Percentiles rank a stretch among this genome's conserved stretches.
Conservation (phyloP, 2,329 filamentous ascomycete genomes). For the Pseudogymnoascus sp. region DNA sequence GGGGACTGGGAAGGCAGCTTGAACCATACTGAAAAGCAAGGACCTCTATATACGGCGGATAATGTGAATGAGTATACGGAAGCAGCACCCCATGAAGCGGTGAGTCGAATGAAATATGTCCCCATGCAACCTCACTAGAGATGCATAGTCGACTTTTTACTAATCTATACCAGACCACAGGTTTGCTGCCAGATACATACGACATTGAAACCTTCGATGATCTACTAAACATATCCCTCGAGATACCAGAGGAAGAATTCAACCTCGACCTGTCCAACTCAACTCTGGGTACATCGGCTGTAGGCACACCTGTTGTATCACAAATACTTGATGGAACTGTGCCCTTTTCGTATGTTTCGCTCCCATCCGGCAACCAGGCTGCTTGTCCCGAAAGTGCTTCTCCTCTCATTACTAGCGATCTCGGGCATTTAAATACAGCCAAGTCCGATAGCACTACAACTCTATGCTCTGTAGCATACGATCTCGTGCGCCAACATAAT, state of each 20-base stretch:
- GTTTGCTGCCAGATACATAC: not conserved
- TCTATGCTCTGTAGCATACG: not conserved
- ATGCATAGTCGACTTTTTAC: not conserved
- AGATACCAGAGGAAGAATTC: not conserved
- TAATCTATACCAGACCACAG: not conserved
- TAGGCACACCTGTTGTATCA: not conserved
- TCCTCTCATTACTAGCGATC: not conserved
- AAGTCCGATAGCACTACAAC: slow-evolving; percentile 22
- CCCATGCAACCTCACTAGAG: not conserved
- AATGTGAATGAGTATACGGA: not conserved
- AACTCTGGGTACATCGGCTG: not conserved
- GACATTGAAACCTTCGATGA: not conserved
- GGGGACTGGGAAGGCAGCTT: not conserved
- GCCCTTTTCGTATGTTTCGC: not conserved
- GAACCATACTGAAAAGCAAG: not conserved
- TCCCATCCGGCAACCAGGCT: not conserved
- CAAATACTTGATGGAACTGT: not conserved
- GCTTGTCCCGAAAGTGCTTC: not conserved
- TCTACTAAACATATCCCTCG: not conserved
- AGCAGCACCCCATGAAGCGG: not conserved
- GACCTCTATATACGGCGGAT: not conserved
- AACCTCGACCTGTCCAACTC: not conserved
- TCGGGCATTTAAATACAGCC: not conserved
- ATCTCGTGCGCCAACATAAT: not conserved
- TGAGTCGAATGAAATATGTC: not conserved